Conservation (phyloP, 2,329 filamentous ascomycete species). For the Trichoderma asperellum region DNA sequence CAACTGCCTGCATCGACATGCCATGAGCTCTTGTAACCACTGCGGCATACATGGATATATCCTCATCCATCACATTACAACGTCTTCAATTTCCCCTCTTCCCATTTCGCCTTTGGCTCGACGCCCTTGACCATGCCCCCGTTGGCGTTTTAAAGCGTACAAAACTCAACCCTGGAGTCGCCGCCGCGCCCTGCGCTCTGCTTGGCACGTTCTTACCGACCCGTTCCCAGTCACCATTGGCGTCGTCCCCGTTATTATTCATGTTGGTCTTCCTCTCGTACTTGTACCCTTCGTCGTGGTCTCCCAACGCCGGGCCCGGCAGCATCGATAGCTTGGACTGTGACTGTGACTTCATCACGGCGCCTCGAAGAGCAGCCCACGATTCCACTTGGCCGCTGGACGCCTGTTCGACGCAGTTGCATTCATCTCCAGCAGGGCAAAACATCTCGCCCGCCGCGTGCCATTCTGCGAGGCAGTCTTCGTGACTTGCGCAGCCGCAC, state of each 20-base stretch:
- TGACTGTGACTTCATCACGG: slow-evolving; percentile 43
- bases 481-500: slow-evolving; percentile 66
- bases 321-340: slow-evolving; percentile 35
- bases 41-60: neutral
- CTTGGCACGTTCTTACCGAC: slow-evolving; percentile 35
- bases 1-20: neutral
- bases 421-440: slow-evolving; percentile 68
- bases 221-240: slow-evolving; percentile 38
- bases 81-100: slow-evolving; percentile 18
- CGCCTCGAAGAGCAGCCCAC: slow-evolving; percentile 55
- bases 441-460: slow-evolving; percentile 58
- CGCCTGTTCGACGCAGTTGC: slow-evolving; percentile 62
- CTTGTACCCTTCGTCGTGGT: slow-evolving; percentile 40
- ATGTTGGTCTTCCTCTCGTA: slow-evolving; percentile 28
- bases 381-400: slow-evolving; percentile 62
- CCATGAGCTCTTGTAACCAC: neutral
- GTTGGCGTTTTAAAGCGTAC: slow-evolving; percentile 56
- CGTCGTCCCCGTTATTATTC: neutral
- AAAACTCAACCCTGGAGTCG: slow-evolving; percentile 51
- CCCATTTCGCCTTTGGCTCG: slow-evolving; percentile 38
- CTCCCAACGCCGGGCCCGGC: slow-evolving; percentile 38
- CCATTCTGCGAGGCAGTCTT: slow-evolving; percentile 63
- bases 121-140: slow-evolving; percentile 51
- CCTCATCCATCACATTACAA: neutral
- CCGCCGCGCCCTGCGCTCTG: slow-evolving; percentile 32